Evolutionary conservation across 2,329 filamentous ascomycete species (phyloP).

Genomic region (Aspergillus cejpii): DNA sequence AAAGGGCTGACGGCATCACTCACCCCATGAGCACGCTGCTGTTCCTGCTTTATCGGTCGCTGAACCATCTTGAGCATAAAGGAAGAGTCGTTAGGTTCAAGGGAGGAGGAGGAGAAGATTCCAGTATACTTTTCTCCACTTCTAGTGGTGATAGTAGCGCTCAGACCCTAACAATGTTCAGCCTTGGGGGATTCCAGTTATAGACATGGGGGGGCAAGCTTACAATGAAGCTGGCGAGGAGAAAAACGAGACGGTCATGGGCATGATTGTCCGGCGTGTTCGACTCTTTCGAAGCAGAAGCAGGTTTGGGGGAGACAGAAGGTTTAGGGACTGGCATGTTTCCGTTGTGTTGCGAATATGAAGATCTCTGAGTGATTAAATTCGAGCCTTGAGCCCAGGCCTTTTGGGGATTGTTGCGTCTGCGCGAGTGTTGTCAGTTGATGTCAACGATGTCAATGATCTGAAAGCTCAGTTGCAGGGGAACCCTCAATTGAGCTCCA

Average conservation of each 20-base stretch:
- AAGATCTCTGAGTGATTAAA: constrained; percentile 53
- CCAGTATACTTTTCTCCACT: constrained; percentile 57
- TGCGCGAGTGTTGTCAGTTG: constrained; percentile 8
- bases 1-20: constrained; percentile 37
- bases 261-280: constrained; percentile 52
- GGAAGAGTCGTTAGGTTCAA: constrained; percentile 48
- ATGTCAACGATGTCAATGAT: not conserved
- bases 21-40: constrained; percentile 38
- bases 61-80: constrained; percentile 62
- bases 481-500: not conserved
- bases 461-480: not conserved
- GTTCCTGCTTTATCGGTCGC: constrained; percentile 38
- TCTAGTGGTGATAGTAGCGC: constrained; percentile 51
- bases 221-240: constrained; percentile 55
- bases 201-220: constrained; percentile 23
- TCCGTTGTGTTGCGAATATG: constrained; percentile 50
- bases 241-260: constrained; percentile 54
- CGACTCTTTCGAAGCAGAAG: constrained; percentile 43
- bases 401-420: constrained; percentile 52
- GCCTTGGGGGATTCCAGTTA: constrained; percentile 1
- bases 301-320: constrained; percentile 33
- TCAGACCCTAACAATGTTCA: constrained; percentile 45
- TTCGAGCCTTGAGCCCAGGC: constrained; percentile 58
- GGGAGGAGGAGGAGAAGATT: constrained; percentile 52
- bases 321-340: constrained; percentile 40